A percentile compares a stretch with the other conserved stretches of the same genome.
phyloP scores from a whole-genome alignment of 2,329 filamentous ascomycete genomes.

The Plenodomus tracheiphilus region DNA sequence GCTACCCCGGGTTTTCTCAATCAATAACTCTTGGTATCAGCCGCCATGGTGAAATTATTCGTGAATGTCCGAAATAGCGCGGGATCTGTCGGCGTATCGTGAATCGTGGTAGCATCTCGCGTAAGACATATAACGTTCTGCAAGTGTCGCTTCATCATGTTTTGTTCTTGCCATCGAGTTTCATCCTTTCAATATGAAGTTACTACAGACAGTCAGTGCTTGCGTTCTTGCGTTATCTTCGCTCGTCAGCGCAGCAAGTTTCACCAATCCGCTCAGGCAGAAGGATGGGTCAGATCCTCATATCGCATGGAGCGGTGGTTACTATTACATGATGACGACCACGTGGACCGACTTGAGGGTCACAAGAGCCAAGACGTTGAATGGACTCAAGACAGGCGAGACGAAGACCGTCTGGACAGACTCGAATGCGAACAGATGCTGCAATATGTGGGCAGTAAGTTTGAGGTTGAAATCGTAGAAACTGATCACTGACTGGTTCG shows the following conservation, averaged over 20 bases:
- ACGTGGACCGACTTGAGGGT: conserved; percentile 61
- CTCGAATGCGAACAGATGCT: conserved; percentile 51
- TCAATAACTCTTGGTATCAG: background rate
- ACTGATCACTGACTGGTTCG: background rate
- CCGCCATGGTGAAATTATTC: background rate
- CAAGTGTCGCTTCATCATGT: background rate
- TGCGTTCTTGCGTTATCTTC: conserved; percentile 20
- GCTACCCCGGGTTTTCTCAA: background rate
- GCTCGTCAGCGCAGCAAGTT: conserved; percentile 43
- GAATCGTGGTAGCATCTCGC: background rate
- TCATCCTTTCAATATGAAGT: conserved; percentile 13
- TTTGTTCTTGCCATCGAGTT: background rate
- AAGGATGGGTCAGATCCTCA: conserved; percentile 58
- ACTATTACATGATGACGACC: conserved; percentile 62
- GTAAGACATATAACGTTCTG: background rate
- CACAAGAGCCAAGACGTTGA: conserved; percentile 58
- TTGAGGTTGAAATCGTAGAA: background rate
- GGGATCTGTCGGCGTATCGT: too few relatives aligned
- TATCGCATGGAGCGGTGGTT: conserved; percentile 56
- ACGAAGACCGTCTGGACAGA: conserved; percentile 57
- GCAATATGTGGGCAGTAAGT: conserved; percentile 54
- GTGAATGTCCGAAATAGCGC: background rate
- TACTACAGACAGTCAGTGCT: conserved; percentile 14
- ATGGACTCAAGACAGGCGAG: conserved; percentile 58
- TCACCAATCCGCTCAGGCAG: conserved; percentile 57